phyloP scores from a whole-genome alignment of 2,329 filamentous ascomycete species.

The Fusarium paranaense region DNA sequence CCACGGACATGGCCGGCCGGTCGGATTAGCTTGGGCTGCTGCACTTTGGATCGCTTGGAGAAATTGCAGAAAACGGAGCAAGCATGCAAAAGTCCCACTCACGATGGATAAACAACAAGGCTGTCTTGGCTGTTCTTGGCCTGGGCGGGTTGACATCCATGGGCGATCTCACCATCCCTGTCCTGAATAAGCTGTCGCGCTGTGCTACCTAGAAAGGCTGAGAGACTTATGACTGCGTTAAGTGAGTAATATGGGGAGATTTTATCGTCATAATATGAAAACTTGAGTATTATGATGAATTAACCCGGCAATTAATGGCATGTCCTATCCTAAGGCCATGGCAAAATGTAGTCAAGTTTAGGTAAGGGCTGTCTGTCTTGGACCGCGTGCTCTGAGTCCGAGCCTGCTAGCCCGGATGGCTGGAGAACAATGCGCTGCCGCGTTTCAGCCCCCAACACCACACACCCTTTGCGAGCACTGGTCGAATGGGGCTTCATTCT shows the following conservation, averaged over 20 bases:
- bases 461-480: conserved; percentile 30
- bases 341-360: background rate
- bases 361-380: background rate
- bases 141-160: conserved; percentile 21
- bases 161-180: conserved; percentile 37
- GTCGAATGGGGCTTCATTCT: conserved; percentile 24
- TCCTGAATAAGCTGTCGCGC: conserved; percentile 36
- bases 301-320: background rate
- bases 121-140: conserved; percentile 15
- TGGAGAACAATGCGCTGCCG: conserved; percentile 26
- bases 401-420: background rate
- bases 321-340: background rate
- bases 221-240: background rate
- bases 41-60: conserved; percentile 12
- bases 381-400: background rate
- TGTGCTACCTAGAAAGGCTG: background rate
- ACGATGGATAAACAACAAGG: conserved; percentile 17
- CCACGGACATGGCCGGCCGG: conserved; percentile 21
- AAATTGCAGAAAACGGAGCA: conserved; percentile 21
- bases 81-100: conserved; percentile 31
- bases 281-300: background rate
- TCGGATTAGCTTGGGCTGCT: background rate
- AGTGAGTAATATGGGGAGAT: background rate
- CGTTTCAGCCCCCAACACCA: conserved; percentile 28
- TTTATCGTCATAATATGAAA: background rate